These are phyloP conservation scores for Lycium ferocissimum DNA, from an alignment of 257 asterid species.

Conservation along the genomic window DNA sequence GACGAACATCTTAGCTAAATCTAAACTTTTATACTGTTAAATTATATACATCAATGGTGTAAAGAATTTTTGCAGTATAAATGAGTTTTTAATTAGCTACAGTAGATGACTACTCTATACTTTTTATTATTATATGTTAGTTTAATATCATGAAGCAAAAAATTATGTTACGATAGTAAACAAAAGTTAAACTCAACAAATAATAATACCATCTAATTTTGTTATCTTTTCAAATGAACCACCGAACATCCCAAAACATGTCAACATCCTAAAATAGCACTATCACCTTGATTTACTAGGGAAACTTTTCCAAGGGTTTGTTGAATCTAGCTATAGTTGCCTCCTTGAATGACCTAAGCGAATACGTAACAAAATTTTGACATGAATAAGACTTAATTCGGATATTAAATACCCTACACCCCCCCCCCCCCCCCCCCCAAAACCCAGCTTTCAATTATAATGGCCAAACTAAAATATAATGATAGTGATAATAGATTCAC, in stretches of 20 bases:
- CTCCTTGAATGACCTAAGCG: conserved; percentile 31
- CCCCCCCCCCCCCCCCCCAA: too few relatives aligned
- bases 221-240: conserved; percentile 2
- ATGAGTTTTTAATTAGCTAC: too few relatives aligned
- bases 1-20: too few relatives aligned
- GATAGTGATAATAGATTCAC: neutral
- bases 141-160: too few relatives aligned
- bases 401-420: too few relatives aligned
- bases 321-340: neutral
- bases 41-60: too few relatives aligned
- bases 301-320: neutral
- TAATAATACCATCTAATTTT: neutral
- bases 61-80: too few relatives aligned
- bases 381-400: neutral
- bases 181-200: neutral
- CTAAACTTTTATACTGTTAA: too few relatives aligned
- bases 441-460: neutral
- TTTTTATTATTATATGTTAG: too few relatives aligned
- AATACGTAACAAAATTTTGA: neutral
- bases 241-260: conserved; percentile 28
- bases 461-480: too few relatives aligned
- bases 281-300: neutral
- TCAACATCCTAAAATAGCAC: conserved; percentile 31
- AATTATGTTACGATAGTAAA: too few relatives aligned
- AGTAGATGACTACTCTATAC: too few relatives aligned